phyloP scores from a whole-genome alignment of 2,329 filamentous ascomycete genomes.

The Colletotrichum somersetense region DNA sequence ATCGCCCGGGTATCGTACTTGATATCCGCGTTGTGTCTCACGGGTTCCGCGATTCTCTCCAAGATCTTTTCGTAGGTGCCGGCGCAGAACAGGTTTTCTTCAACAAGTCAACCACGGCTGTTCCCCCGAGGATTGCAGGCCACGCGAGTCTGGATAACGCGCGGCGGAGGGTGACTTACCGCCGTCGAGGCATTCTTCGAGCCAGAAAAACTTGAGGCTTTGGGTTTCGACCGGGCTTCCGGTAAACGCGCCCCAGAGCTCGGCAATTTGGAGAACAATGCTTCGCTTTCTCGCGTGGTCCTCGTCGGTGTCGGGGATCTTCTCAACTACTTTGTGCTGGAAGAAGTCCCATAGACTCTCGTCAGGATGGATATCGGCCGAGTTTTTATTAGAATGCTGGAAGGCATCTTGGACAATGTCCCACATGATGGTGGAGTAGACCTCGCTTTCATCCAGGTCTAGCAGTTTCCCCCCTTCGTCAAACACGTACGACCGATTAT shows the following conservation, averaged over 20 bases:
- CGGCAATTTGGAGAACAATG: conserved; percentile 65
- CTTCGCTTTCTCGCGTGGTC: conserved; percentile 56
- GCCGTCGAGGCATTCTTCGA: conserved; percentile 83
- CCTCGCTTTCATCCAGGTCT: conserved; percentile 58
- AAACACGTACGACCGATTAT: conserved; percentile 67
- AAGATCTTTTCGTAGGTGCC: conserved; percentile 71
- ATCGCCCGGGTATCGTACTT: conserved; percentile 62
- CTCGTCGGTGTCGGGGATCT: conserved; percentile 60
- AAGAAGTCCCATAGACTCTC: conserved; percentile 70
- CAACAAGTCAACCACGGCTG: conserved; percentile 14
- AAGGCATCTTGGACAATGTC: conserved; percentile 76
- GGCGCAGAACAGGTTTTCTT: conserved; percentile 71
- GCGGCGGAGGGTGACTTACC: conserved; percentile 60
- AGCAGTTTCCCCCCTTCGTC: conserved; percentile 68
- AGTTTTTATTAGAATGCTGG: conserved; percentile 71
- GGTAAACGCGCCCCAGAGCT: conserved; percentile 79
- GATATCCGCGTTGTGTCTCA: conserved; percentile 66
- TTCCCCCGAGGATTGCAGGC: not conserved
- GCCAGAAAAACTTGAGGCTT: conserved; percentile 81
- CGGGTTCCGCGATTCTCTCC: conserved; percentile 69
- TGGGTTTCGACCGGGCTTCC: conserved; percentile 74
- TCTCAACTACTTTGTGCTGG: conserved; percentile 55
- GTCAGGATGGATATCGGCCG: conserved; percentile 58
- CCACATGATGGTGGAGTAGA: conserved; percentile 71
- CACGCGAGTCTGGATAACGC: not conserved